Base-by-base conservation (phyloP, 2,329 filamentous ascomycete species). In the Chaetomium olivaceum region DNA sequence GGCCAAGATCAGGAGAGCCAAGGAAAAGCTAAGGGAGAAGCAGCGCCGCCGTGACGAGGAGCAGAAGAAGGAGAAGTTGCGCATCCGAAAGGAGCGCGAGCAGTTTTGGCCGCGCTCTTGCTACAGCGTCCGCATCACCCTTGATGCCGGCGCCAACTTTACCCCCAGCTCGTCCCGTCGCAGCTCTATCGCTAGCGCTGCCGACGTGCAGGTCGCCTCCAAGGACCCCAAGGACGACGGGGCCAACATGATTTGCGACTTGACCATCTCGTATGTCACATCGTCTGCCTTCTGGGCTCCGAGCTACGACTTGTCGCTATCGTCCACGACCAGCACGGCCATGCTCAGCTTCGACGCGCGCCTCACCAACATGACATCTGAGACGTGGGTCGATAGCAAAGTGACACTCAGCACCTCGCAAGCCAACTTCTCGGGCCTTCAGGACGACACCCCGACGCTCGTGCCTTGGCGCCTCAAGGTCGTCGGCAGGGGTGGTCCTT, bases 371-470 rank as follows among this genome's bases (percentile, higher is more conserved):
- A 78, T 78, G 59, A 89, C 86, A 0, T 86, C 84, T 0, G 88
- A 90, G 76, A 85, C 82, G 0, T 90, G 88, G 88, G 79, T 78
- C 33, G 82, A 85, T 74, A 84, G 85, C 73, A 85, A 83, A 67
- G 76, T 90, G 46, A 82, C 81, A 0, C 81, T 90, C 5, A 89
- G 87, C 2, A 89, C 86, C 0, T 89, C 86, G 0, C 85, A 89
- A 71, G 83, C 87, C 3, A 81, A 81, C 5, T 87, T 85, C 61
- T 80, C 83, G 1, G 82, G 83, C 1, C 76, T 89, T 2, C 80
- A 83, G 27, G 84, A 89, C 65, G 75, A 76, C 14, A 82, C 87
- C 1, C 87, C 87, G 0, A 76, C 74, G 4, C 79, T 90, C 43
- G 73, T 78, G 0, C 80, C 85, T 0, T 90, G 87, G 87, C 81